Evolutionary conservation across 768 basidiomycete species (phyloP), one percentile per base, ranked within the genome.

Genomic region (Xerocomellus dryophilus): DNA sequence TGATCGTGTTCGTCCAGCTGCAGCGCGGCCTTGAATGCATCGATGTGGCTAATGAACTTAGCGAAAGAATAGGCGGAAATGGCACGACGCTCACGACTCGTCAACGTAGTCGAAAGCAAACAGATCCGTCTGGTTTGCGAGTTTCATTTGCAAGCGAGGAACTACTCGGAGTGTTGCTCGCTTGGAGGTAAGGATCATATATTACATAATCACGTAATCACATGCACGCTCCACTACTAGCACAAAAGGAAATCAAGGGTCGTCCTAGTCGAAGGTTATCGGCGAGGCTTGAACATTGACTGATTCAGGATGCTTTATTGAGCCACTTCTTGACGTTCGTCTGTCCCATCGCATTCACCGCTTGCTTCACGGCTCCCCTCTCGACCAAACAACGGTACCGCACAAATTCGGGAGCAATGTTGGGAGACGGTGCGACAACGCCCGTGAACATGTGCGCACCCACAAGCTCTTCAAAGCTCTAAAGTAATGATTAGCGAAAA

Each of bases 391-490:
- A 90, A 21, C 87, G 79, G 66, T 93, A 87, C 58, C 85, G 87
- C 38, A 83, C 72, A 62, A 93, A 98, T 59, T 87, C 86, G 51
- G 81, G 83, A 7, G 81, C 76, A 10, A 82, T 68, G 25, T 71
- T 79, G 4, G 76, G 56, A 0, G 83, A 78, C 15, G 80, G 66
- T 2, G 81, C 74, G 2, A 74, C 75, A 4, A 77, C 72, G 17
- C 79, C 69, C 18, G 79, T 66, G 58, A 96, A 86, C 44, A 90
- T 74, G 18, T 73, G 78, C 1, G 77, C 70, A 1, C 74, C 68
- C 14, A 85, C 68, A 36, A 98, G 76, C 15, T 77, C 72, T 62
- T 95, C 89, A 63, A 90, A 97, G 10, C 85, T 85, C 94, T 97
- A 57, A 17, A 23, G 35, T 46, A 21, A 41, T 25, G 7, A 25